These are phyloP conservation scores for Kondoa subrosea DNA, from an alignment of 768 basidiomycete species.

Conservation along the genomic window DNA sequence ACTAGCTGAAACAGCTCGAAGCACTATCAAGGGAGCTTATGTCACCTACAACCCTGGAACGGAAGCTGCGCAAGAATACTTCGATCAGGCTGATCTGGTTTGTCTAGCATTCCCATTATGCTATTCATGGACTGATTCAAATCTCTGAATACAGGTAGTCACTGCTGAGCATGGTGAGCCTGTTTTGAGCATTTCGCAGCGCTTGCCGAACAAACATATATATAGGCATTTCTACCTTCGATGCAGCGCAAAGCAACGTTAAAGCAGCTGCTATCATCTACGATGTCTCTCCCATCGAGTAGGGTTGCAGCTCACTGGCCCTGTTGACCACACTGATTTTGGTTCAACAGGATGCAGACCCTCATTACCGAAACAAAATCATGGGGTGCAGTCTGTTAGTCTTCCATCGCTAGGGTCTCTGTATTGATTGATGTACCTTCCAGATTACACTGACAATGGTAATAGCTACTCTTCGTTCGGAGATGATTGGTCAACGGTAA, in stretches of 20 bases:
- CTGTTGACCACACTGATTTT: too few relatives aligned
- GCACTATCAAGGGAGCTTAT: background rate
- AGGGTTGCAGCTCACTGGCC: too few relatives aligned
- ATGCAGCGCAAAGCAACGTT: background rate
- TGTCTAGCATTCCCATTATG: too few relatives aligned
- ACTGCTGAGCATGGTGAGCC: too few relatives aligned
- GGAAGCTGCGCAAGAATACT: background rate
- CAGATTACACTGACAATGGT: background rate
- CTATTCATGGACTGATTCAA: background rate
- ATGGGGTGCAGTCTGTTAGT: background rate
- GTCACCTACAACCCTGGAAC: background rate
- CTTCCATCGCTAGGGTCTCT: too few relatives aligned
- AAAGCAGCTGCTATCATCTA: background rate
- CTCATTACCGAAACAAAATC: background rate
- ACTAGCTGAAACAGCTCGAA: background rate
- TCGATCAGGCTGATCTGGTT: background rate
- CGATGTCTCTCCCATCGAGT: background rate
- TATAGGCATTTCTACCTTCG: too few relatives aligned
- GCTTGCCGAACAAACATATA: too few relatives aligned
- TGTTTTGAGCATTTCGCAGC: too few relatives aligned
- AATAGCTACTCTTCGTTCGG: background rate
- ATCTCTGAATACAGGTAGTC: background rate
- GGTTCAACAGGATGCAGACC: background rate
- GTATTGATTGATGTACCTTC: too few relatives aligned
- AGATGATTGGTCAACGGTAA: background rate